phyloP scores from a whole-genome alignment of 176 grass and related monocot species.

The Canna indica region DNA sequence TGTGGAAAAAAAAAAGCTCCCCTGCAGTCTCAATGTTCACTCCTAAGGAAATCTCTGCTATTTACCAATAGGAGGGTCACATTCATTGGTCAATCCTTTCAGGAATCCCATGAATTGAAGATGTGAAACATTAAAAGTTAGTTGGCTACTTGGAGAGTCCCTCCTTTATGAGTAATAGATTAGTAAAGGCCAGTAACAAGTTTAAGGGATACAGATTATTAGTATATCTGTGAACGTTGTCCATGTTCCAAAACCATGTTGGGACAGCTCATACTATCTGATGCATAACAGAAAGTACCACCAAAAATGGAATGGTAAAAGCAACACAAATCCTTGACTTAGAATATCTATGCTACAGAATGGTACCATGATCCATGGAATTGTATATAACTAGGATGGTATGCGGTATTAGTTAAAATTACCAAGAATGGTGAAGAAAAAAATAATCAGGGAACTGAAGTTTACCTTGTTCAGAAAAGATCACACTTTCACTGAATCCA shows the following conservation, averaged over 20 bases:
- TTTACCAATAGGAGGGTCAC: no score
- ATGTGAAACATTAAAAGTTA: no score
- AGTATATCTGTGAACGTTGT: no score
- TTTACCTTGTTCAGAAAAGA: slow-evolving; percentile 85
- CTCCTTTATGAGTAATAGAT: not conserved
- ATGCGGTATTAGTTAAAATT: not conserved
- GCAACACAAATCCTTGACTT: not conserved
- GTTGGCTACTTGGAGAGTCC: no score
- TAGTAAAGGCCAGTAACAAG: not conserved
- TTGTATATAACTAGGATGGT: not conserved
- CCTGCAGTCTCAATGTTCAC: not conserved
- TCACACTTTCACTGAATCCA: slow-evolving; percentile 52
- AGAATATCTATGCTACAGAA: not conserved
- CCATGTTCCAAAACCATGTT: not conserved
- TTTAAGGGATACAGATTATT: no score
- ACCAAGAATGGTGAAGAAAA: not conserved
- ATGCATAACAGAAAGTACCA: not conserved
- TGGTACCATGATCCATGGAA: not conserved
- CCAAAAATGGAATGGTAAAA: not conserved
- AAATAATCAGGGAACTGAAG: not conserved
- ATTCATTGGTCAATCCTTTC: not conserved
- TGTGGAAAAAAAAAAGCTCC: not conserved
- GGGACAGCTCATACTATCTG: not conserved
- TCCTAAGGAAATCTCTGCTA: not conserved
- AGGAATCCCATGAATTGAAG: not conserved